These are phyloP conservation scores for Reutealis trisperma DNA, from an alignment of 345 rosid genomes.

Conservation along the genomic window DNA sequence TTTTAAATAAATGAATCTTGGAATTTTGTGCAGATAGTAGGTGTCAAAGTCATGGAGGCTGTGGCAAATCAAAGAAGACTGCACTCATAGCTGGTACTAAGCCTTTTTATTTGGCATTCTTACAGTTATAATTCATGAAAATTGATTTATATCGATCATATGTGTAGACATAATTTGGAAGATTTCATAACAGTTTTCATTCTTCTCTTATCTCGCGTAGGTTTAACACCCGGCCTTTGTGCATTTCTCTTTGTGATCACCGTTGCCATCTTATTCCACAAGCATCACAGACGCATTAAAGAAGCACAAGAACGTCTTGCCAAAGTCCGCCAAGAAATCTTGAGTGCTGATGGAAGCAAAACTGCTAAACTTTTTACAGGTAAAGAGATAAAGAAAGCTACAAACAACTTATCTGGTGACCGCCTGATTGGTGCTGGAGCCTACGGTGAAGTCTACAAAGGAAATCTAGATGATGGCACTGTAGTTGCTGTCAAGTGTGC, in stretches of 20 bases:
- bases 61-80: slow-evolving; percentile 31
- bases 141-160: no score
- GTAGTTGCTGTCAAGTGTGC: slow-evolving; percentile 55
- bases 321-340: slow-evolving; percentile 39
- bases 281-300: slow-evolving; percentile 30
- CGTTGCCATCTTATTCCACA: slow-evolving; percentile 29
- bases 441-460: slow-evolving; percentile 54
- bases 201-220: slow-evolving; percentile 11
- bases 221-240: slow-evolving; percentile 24
- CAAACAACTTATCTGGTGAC: slow-evolving; percentile 45
- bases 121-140: no score
- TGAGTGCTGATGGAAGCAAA: slow-evolving; percentile 41
- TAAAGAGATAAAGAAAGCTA: slow-evolving; percentile 46
- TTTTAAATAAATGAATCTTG: neutral
- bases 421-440: slow-evolving; percentile 49
- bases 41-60: slow-evolving; percentile 44
- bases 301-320: slow-evolving; percentile 34
- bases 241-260: neutral
- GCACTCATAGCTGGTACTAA: slow-evolving; percentile 46
- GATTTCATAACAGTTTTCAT: no score
- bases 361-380: slow-evolving; percentile 38
- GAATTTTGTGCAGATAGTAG: slow-evolving; percentile 24
- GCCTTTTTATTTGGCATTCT: no score
- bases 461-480: slow-evolving; percentile 46
- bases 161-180: no score